Percentiles rank a stretch among this genome's conserved stretches.
Conservation (phyloP, 805 yeast genomes). For the Wickerhamomyces sydowiorum region DNA sequence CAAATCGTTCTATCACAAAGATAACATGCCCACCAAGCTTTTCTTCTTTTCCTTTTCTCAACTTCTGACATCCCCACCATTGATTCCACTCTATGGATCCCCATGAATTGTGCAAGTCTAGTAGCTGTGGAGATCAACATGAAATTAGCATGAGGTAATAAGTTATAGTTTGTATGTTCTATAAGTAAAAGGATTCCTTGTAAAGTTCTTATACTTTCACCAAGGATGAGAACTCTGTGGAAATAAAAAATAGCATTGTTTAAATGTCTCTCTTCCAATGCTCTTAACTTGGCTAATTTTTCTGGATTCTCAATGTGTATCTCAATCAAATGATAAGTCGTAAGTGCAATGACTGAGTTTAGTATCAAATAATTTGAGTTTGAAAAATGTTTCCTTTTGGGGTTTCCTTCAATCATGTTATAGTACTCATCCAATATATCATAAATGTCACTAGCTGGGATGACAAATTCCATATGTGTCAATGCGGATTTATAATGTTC, state of each 20-base stretch:
- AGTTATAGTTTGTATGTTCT: conserved; percentile 27
- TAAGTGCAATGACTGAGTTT: conserved; percentile 23
- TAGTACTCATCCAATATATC: conserved; percentile 17
- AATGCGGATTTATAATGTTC: conserved; percentile 7
- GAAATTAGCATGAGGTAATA: conserved; percentile 36
- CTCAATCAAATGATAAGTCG: conserved; percentile 6
- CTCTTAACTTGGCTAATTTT: conserved; percentile 16
- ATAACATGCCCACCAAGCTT: conserved; percentile 46
- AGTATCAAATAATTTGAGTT: conserved; percentile 29
- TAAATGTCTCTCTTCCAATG: conserved; percentile 25
- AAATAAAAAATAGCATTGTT: conserved; percentile 45
- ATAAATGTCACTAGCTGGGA: conserved; percentile 11
- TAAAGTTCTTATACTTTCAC: conserved; percentile 46
- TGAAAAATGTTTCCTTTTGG: conserved; percentile 6
- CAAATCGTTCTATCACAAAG: conserved; percentile 39
- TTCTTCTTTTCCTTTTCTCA: conserved; percentile 33
- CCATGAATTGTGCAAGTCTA: conserved; percentile 51
- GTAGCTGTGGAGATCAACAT: conserved; percentile 40
- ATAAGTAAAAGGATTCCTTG: conserved; percentile 47
- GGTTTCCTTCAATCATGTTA: conserved; percentile 4
- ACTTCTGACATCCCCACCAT: conserved; percentile 28
- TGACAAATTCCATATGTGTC: conserved; percentile 4
- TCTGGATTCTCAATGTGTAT: neutral
- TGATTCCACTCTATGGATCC: conserved; percentile 46
- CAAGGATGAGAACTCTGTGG: conserved; percentile 40